Percentiles rank a stretch among this genome's conserved stretches.
Evolutionary conservation across 495 filamentous ascomycete species (phyloP).

Genomic region (Evernia prunastri): DNA sequence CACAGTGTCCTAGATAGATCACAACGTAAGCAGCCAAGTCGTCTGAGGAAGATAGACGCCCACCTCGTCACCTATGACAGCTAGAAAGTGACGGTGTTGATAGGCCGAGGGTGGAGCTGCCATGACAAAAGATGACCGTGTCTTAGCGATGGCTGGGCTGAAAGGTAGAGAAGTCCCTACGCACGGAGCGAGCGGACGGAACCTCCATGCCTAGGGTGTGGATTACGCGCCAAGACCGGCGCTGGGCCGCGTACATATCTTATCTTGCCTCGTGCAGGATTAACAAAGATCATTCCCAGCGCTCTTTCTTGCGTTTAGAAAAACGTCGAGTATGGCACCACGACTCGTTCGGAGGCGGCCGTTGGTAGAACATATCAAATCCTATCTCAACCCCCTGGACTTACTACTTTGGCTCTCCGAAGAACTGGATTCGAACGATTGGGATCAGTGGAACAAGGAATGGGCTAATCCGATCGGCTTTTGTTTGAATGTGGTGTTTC

Average conservation of each 20-base stretch:
- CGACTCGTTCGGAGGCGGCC: constrained; percentile 76
- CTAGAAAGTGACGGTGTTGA: constrained; percentile 92
- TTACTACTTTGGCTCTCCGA: constrained; percentile 84
- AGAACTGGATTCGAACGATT: constrained; percentile 79
- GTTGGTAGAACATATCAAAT: constrained; percentile 66
- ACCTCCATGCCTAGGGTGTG: no score
- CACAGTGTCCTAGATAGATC: constrained; percentile 68
- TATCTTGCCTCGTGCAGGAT: no score
- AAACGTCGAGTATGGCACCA: constrained; percentile 36
- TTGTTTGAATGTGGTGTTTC: constrained; percentile 66
- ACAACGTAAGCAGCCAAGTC: constrained; percentile 26
- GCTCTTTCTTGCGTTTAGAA: not conserved
- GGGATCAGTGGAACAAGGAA: constrained; percentile 69
- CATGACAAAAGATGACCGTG: constrained; percentile 27
- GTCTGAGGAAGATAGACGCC: constrained; percentile 18
- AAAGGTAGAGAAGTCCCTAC: no score
- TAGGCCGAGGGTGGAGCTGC: constrained; percentile 56
- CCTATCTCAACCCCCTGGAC: constrained; percentile 79
- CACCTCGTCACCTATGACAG: constrained; percentile 97
- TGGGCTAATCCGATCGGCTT: constrained; percentile 71
- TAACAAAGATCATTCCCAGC: not conserved
- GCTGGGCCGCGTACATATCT: no score
- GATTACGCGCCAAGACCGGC: no score
- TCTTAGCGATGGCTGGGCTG: not conserved
- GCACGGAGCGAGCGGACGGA: no score